These are phyloP conservation scores for Lycium ferocissimum DNA, from an alignment of 257 asterid genomes.

Conservation along the genomic window DNA sequence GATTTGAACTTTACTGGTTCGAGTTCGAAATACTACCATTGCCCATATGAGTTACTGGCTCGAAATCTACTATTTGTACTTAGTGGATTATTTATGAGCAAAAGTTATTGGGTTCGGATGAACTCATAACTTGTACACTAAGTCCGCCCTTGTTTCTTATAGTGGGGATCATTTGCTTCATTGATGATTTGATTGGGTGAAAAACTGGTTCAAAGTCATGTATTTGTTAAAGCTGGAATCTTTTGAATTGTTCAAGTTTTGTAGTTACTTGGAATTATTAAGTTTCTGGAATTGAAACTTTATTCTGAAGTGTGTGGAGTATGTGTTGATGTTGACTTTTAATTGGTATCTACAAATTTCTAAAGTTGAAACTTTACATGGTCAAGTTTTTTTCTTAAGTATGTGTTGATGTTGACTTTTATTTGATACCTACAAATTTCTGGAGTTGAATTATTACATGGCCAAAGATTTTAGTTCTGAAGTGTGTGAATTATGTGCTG, in stretches of 20 bases:
- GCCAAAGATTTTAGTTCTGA: background rate
- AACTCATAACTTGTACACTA: too few relatives aligned
- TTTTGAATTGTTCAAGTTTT: slow-evolving; percentile 14
- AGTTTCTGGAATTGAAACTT: background rate
- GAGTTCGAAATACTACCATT: background rate
- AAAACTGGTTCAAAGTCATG: background rate
- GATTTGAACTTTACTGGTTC: background rate
- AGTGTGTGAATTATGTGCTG: background rate
- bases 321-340: background rate
- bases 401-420: background rate
- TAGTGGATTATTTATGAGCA: background rate
- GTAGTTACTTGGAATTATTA: background rate
- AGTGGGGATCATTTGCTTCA: background rate
- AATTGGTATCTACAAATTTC: background rate
- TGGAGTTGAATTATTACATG: background rate
- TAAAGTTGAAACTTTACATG: background rate
- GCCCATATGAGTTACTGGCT: background rate
- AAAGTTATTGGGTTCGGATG: too few relatives aligned
- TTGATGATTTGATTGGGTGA: background rate
- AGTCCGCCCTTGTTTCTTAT: too few relatives aligned
- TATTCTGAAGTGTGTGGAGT: background rate
- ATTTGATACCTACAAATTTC: background rate
- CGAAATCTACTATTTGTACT: background rate
- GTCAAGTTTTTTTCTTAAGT: background rate
- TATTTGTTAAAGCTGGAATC: background rate